Base-by-base conservation (phyloP, 164 flowering plant genomes). In the Stephania japonica region DNA sequence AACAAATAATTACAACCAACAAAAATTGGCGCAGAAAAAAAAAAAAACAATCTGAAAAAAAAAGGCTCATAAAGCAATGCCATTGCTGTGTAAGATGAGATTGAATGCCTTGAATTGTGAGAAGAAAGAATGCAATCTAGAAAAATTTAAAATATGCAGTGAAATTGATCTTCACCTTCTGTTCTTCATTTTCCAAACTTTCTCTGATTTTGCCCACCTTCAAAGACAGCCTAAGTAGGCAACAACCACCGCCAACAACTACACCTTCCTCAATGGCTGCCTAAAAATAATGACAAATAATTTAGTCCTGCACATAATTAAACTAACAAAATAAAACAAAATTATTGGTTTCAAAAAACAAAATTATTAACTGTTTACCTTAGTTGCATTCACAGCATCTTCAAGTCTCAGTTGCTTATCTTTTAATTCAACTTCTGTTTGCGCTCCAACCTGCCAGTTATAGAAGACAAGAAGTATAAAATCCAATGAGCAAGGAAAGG, bases 231-330 rank as follows among this genome's bases (percentile, higher is more conserved):
- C 98, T 83, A 73, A 92, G 79, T 24, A 92, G 87, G 79, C 86
- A 73, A 79, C 97, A 94, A 49, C 97, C 98, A 68, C 98, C 98
- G 53, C 98, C 98, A 75, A 91, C 92, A 66, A 94, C 98, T 73
- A 92, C 79, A 67, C 98, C 98, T 87, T 94, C 97, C 73, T 94
- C 98, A 72, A 94, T 87, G 72, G 97, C 98, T 50, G 98, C 91
- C 98, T 94, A 75, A 76, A 63, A 73, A 50, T 12, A 70, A 59
- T 59, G 24, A 59, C 2, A 24, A 27, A 6, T 2, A 59, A 19
- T 18, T 32, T 16, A 18, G 3, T 19, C 5, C 42, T 56, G 59
- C n/a, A 24, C 64, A 59, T n/a, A 27, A 26, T 6, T 49, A 41
- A 70, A 47, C 44, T 27, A 72, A 80, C 68, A 19, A 69, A 50